Percentiles rank a stretch among this genome's conserved stretches.
phyloP scores from a whole-genome alignment of 176 grass and related monocot genomes.

The Themeda triandra region DNA sequence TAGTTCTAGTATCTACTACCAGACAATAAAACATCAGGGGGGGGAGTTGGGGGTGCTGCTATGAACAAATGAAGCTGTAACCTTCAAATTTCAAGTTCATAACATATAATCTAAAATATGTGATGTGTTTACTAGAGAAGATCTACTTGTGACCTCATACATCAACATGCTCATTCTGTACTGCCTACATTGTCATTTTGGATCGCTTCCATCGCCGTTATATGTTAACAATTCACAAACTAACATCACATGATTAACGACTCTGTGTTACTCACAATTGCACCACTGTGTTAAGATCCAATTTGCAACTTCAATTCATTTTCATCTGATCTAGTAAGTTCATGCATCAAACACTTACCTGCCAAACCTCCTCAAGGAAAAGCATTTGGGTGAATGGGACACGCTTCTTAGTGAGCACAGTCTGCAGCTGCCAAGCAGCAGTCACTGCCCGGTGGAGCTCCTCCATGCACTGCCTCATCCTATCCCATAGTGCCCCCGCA shows the following conservation, averaged over 20 bases:
- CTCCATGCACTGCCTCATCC: conserved; percentile 93
- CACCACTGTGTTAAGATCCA: neutral
- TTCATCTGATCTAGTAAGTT: neutral
- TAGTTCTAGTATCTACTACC: neutral
- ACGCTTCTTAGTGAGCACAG: conserved; percentile 92
- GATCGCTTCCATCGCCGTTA: neutral
- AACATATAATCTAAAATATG: neutral
- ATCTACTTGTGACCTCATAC: neutral
- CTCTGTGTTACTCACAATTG: neutral
- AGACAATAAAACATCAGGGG: too few relatives aligned
- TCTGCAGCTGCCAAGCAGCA: conserved; percentile 91
- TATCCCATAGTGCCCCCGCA: conserved; percentile 81
- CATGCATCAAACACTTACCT: conserved; percentile 46
- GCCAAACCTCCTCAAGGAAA: conserved; percentile 98
- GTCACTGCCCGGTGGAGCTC: conserved; percentile 68
- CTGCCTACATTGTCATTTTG: neutral
- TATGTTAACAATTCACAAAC: neutral
- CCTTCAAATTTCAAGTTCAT: neutral
- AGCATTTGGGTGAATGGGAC: conserved; percentile 93
- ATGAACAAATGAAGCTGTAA: neutral
- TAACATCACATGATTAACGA: neutral
- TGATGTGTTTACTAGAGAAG: neutral
- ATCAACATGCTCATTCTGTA: neutral
- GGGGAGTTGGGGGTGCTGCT: too few relatives aligned
- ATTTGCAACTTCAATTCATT: conserved; percentile 1